Base-by-base conservation (phyloP, 257 asterid genomes). In the Haberlea rhodopensis region DNA sequence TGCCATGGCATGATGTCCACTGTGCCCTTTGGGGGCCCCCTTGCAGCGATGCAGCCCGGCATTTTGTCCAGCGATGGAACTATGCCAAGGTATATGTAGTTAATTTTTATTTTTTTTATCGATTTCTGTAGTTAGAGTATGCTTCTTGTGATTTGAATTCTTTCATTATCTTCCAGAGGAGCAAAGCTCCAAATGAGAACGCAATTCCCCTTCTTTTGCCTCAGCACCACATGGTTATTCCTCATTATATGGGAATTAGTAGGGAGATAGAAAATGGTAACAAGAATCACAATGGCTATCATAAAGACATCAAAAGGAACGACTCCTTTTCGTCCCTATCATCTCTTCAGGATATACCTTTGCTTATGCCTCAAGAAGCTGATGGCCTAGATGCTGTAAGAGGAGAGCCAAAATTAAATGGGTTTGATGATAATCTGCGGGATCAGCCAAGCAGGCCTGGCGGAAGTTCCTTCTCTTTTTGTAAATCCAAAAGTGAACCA, bases 1-100 rank as follows among this genome's bases (percentile, higher is more conserved):
- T 90, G 97, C 95, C 89, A 69, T 85, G 98, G 98, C 98, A 91
- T 80, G 98, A 91, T 74, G 98, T 91, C 57, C 98, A 91, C 58
- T 91, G 98, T 79, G 94, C 98, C 67, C 81, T 91, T 28, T 91
- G 98, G 98, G 98, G 98, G 37, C 91, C 95, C 23, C 88, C 96
- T 31, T 88, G 98, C 76, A 96, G 91, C 72, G 96, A 91, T 73
- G 80, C 85, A 63, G 98, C 98, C 60, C 84, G 97, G 54, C 97
- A 94, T 75, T 94, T 90, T 75, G 95, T 94, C 61, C 96, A 90
- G 78, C 81, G 97, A 15, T 94, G 97, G 99, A 94, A 94, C 84
- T 85, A 90, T 76, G 97, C 96, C 3, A 94, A 89, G 96, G 99
- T 86, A 9, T 9, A 34, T 9, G 15, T 2, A 10, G 15, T 34